phyloP scores from a whole-genome alignment of 495 filamentous ascomycete genomes.

The Terfezia boudieri region DNA sequence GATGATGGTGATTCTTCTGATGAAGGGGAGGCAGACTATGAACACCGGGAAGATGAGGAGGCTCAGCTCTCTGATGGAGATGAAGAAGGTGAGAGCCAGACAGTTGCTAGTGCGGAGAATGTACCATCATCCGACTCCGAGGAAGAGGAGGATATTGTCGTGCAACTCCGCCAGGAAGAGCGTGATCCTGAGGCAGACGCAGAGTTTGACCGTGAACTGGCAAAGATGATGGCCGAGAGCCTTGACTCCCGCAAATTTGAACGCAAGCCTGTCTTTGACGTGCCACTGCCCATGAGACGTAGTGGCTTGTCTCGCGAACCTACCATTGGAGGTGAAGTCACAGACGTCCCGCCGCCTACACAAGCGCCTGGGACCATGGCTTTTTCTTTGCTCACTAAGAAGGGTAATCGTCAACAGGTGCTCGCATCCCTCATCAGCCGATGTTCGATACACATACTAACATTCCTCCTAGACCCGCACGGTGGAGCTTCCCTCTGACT shows the following conservation, averaged over 20 bases:
- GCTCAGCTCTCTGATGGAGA: constrained; percentile 22
- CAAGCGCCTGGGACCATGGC: constrained; percentile 47
- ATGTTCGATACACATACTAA: constrained; percentile 4
- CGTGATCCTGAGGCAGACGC: constrained; percentile 85
- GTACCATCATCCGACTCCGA: constrained; percentile 24
- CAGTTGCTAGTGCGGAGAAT: constrained; percentile 21
- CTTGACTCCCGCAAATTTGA: constrained; percentile 84
- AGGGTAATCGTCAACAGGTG: constrained; percentile 84
- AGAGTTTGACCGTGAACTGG: constrained; percentile 93
- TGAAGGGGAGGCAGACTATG: constrained; percentile 32
- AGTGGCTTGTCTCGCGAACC: constrained; percentile 29
- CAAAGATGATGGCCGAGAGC: constrained; percentile 97
- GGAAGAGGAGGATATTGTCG: constrained; percentile 71
- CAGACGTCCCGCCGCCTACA: neutral
- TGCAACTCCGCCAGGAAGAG: constrained; percentile 72
- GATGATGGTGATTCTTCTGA: constrained; percentile 38
- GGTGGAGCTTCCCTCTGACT: constrained; percentile 85
- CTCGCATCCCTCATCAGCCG: neutral
- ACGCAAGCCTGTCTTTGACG: constrained; percentile 79
- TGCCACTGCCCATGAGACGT: constrained; percentile 71
- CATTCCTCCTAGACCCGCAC: constrained; percentile 47
- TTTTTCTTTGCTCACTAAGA: constrained; percentile 88
- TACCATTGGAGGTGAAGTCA: constrained; percentile 26
- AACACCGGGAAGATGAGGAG: constrained; percentile 30
- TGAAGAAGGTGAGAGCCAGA: constrained; percentile 3